phyloP scores from a whole-genome alignment of 345 rosid genomes.

The Ceriops decandra region DNA sequence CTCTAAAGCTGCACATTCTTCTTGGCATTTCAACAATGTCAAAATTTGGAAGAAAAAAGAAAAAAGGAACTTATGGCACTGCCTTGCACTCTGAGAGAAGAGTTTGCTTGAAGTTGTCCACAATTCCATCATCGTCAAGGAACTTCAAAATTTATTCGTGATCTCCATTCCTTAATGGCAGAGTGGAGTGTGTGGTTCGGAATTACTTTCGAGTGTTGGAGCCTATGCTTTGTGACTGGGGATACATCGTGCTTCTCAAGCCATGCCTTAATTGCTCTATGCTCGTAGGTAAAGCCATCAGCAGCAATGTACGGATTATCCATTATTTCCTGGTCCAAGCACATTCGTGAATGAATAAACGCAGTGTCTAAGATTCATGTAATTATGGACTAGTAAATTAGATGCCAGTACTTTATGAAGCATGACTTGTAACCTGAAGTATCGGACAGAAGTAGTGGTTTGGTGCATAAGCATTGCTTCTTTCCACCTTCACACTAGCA shows the following conservation, averaged over 20 bases:
- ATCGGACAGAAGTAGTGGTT: conserved; percentile 77
- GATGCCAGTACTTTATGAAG: not conserved
- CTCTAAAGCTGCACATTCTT: not conserved
- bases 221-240: conserved; percentile 62
- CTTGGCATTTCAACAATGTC: not conserved
- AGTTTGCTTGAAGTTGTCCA: not conserved
- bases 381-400: not conserved
- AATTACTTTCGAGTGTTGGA: conserved; percentile 42
- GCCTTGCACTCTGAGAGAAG: not conserved
- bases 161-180: conserved; percentile 76
- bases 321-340: conserved; percentile 64
- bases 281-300: conserved; percentile 87
- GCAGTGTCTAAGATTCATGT: not conserved
- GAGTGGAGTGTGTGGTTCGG: conserved; percentile 66
- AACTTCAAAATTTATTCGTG: conserved; percentile 30
- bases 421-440: conserved; percentile 53
- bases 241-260: conserved; percentile 59
- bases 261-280: conserved; percentile 69
- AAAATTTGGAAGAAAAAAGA: not conserved
- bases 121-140: conserved; percentile 3
- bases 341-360: not conserved
- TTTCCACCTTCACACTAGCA: conserved; percentile 43
- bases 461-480: conserved; percentile 43
- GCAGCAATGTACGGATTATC: conserved; percentile 84
- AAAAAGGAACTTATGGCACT: not conserved